Base-by-base conservation (phyloP, 2,329 filamentous ascomycete genomes). In the Diaporthe citriasiana region DNA sequence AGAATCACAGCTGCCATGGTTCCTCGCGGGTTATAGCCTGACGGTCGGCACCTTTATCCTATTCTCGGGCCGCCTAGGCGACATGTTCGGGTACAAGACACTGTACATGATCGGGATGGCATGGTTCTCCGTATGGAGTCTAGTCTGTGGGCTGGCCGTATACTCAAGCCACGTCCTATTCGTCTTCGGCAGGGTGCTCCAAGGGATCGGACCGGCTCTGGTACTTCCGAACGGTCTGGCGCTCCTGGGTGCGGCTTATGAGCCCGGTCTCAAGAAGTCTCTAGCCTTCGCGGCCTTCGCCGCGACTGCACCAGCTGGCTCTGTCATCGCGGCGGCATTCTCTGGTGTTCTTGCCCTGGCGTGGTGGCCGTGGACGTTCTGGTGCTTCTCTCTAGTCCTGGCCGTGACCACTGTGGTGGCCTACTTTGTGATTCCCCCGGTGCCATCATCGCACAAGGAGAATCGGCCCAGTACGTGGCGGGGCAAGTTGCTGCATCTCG, bases 161-260 rank as follows among this genome's bases (percentile, higher is more conserved):
- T 80, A 79, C 71, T 77, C 78, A 13, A 74, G 75, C 63, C 74
- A 78, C 51, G 73, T 81, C 55, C 78, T 82, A 70, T 88, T 89
- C 76, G 83, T 84, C 50, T 82, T 88, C 69, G 83, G 82, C 42
- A 83, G 88, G n/a, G 87, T 84, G 1, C 79, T 89, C 10, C 87
- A 89, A 75, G 86, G 87, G 2, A 85, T 89, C 53, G 89, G 89
- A 0, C 87, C 89, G 0, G 87, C 89, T 0, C 82, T 91, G 60
- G 76, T 86, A 42, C 79, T 92, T 22, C 89, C 89, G 0, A 91
- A 91, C 76, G 87, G 83, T 1, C 80, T 92, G 51, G 89, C 88
- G 3, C 82, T 92, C 17, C 79, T 91, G 12, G 89, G 89, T 2
- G 81, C 82, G 0, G 84, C 85, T 1, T 91, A 91, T 75, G 79